Conservation (phyloP, 2,329 filamentous ascomycete genomes). For the Penicillium glabrum region DNA sequence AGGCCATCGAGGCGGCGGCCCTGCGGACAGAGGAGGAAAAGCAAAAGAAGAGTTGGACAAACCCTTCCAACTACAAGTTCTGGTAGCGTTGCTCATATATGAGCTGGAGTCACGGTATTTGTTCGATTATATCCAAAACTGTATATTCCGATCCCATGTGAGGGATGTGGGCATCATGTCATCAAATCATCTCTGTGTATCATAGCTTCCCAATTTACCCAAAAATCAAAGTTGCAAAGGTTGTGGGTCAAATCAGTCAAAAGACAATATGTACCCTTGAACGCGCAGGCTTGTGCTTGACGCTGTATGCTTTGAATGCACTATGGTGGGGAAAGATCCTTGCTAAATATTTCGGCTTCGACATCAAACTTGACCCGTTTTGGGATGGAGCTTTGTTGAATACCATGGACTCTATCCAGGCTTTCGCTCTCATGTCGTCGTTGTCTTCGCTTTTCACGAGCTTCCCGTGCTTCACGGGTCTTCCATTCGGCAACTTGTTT, state of each 20-base stretch:
- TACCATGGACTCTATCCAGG: conserved; percentile 25
- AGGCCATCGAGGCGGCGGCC: conserved; percentile 36
- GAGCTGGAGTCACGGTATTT: conserved; percentile 35
- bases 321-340: neutral
- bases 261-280: conserved; percentile 1
- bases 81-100: conserved; percentile 37
- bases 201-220: conserved; percentile 15
- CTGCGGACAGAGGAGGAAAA: conserved; percentile 40
- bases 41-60: conserved; percentile 44
- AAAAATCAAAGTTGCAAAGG: conserved; percentile 2
- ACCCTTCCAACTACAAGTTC: conserved; percentile 47
- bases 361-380: conserved; percentile 45
- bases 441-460: conserved; percentile 57
- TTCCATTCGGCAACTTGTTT: conserved; percentile 62
- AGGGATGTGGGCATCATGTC: conserved; percentile 16
- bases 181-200: conserved; percentile 28
- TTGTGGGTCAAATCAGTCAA: conserved; percentile 6
- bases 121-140: conserved; percentile 18
- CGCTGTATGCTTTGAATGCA: neutral
- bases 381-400: conserved; percentile 32
- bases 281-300: conserved; percentile 2
- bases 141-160: conserved; percentile 22
- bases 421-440: conserved; percentile 41
- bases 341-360: conserved; percentile 10
- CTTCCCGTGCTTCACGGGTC: conserved; percentile 58